Evolutionary conservation across 2,329 filamentous ascomycete genomes (phyloP).

Genomic region (Metarhizium rileyi): DNA sequence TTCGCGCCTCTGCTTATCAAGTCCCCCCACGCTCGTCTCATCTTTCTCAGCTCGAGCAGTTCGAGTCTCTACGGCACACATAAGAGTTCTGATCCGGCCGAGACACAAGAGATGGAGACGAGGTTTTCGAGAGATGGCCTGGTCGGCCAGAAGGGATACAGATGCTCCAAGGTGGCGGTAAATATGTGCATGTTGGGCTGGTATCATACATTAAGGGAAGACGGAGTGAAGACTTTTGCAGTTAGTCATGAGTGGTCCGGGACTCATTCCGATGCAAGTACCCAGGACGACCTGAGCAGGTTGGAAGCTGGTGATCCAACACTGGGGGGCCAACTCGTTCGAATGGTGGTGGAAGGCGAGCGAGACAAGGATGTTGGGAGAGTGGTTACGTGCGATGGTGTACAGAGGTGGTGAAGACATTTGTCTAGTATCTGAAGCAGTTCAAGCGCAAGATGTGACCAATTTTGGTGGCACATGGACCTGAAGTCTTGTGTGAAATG

Average conservation of each 20-base stretch:
- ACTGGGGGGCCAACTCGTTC: slow-evolving; percentile 27
- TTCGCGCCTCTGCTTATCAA: slow-evolving; percentile 35
- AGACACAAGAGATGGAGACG: slow-evolving; percentile 15
- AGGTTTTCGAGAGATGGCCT: slow-evolving; percentile 44
- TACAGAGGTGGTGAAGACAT: slow-evolving; percentile 21
- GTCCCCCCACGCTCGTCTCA: slow-evolving; percentile 31
- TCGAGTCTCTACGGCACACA: slow-evolving; percentile 26
- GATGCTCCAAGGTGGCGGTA: slow-evolving; percentile 16
- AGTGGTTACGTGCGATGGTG: slow-evolving; percentile 19
- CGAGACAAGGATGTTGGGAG: slow-evolving; percentile 31
- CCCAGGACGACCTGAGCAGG: slow-evolving; percentile 19
- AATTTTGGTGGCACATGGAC: too few species aligned
- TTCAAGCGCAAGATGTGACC: too few species aligned
- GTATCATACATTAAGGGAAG: slow-evolving; percentile 31
- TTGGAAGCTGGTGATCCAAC: slow-evolving; percentile 25
- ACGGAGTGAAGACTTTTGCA: slow-evolving; percentile 40
- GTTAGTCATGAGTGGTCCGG: slow-evolving; percentile 40
- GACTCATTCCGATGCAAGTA: slow-evolving; percentile 30
- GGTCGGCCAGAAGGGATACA: slow-evolving; percentile 19
- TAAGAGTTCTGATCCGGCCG: slow-evolving; percentile 15
- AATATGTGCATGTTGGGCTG: slow-evolving; percentile 31
- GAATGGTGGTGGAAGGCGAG: slow-evolving; percentile 30
- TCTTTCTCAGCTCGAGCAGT: slow-evolving; percentile 35
- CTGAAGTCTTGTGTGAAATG: too few species aligned
- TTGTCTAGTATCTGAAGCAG: too few species aligned